Evolutionary conservation across 306 rosid species (phyloP).

Genomic region (Vigna trinervia): DNA sequence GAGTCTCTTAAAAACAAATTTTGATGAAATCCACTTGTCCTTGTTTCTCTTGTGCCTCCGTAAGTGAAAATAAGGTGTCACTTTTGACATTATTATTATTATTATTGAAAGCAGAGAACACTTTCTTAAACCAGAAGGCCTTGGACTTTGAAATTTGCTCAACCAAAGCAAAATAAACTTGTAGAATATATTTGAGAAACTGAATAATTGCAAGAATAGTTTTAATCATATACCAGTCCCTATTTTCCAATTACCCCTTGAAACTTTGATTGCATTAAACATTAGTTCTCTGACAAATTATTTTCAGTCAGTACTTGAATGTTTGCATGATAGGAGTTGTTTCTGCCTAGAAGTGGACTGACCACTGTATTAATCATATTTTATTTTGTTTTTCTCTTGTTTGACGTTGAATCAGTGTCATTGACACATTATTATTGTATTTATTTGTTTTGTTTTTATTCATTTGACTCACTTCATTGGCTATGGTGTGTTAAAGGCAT

Average conservation of each 20-base stretch:
- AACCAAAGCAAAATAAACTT: neutral
- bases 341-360: neutral
- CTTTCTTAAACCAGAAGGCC: neutral
- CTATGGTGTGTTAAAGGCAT: neutral
- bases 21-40: slow-evolving; percentile 39
- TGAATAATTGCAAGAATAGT: neutral
- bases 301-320: neutral
- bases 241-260: neutral
- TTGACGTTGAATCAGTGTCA: neutral
- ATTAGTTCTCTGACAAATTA: neutral
- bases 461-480: slow-evolving; percentile 3
- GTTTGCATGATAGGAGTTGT: neutral
- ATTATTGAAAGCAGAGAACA: slow-evolving; percentile 11
- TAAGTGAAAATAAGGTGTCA: neutral
- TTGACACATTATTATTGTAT: neutral
- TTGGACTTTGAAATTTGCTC: neutral
- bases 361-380: neutral
- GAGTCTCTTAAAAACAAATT: slow-evolving; percentile 52
- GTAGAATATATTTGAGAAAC: neutral
- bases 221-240: neutral
- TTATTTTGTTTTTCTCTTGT: slow-evolving; percentile 5
- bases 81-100: no score
- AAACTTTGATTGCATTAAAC: neutral
- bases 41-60: slow-evolving; percentile 33
- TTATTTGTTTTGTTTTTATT: slow-evolving; percentile 1